Percentiles rank a stretch among this genome's conserved stretches.
Evolutionary conservation across 768 basidiomycete genomes (phyloP).

Genomic region (Mycena galericulata): DNA sequence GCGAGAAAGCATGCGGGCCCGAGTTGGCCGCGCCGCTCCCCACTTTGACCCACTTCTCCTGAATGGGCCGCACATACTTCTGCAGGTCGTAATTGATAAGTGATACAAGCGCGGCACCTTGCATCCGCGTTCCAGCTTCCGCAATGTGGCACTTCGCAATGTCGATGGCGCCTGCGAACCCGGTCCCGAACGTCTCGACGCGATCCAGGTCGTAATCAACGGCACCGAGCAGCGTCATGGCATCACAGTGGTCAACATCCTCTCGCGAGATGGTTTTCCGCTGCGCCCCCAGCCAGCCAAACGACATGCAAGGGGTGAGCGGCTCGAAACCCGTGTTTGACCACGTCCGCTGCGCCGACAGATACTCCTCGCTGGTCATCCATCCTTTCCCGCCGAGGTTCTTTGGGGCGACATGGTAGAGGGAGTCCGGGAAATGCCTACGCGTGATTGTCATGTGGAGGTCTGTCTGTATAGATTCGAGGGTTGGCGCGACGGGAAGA

Average conservation of each 20-base stretch:
- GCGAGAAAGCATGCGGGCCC: neutral
- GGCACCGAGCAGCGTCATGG: neutral
- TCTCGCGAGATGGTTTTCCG: neutral
- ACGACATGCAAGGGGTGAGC: constrained; percentile 2
- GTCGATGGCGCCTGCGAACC: neutral
- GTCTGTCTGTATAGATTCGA: neutral
- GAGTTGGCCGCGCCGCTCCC: neutral
- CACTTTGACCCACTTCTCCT: constrained; percentile 4
- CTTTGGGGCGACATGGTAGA: constrained; percentile 15
- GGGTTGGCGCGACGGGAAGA: too few species aligned
- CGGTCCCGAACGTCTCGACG: neutral
- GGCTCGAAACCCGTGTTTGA: constrained; percentile 2
- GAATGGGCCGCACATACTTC: constrained; percentile 6
- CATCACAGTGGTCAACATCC: neutral
- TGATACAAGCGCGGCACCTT: constrained; percentile 10
- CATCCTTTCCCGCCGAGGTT: constrained; percentile 8
- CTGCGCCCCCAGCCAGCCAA: neutral
- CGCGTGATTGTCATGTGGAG: constrained; percentile 1
- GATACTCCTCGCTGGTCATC: constrained; percentile 8
- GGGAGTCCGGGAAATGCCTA: neutral
- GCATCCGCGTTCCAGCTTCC: neutral
- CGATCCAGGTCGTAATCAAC: constrained; percentile 11
- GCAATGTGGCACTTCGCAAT: neutral
- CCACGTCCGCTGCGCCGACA: constrained; percentile 5
- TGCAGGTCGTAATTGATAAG: constrained; percentile 19